Percentiles rank a stretch among this genome's conserved stretches.
These are phyloP conservation scores for Lagenaria siceraria DNA, from an alignment of 306 rosid genomes.

Conservation along the genomic window DNA sequence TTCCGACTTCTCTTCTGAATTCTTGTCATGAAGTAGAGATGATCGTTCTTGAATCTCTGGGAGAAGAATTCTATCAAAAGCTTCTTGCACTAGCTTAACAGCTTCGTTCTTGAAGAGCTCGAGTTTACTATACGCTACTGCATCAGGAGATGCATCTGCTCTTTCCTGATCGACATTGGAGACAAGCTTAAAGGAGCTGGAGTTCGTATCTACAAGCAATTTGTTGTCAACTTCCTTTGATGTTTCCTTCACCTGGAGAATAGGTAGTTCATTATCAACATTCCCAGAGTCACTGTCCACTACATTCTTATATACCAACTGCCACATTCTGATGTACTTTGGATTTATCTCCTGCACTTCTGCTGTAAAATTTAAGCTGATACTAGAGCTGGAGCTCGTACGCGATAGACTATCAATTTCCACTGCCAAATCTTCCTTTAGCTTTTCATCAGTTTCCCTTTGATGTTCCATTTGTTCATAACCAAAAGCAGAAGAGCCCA, in stretches of 20 bases:
- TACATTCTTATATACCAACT: conserved; percentile 67
- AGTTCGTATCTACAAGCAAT: conserved; percentile 14
- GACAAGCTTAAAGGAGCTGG: conserved; percentile 9
- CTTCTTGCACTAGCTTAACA: conserved; percentile 63
- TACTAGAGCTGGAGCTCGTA: conserved; percentile 3
- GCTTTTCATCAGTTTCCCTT: conserved; percentile 1
- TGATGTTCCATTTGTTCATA: conserved; percentile 16
- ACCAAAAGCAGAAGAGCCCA: conserved; percentile 17
- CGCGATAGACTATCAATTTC: conserved; percentile 8
- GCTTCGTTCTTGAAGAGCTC: conserved; percentile 26
- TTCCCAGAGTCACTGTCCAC: conserved; percentile 21
- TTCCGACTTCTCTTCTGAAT: conserved; percentile 16
- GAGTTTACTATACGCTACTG: conserved; percentile 4
- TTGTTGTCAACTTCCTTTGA: conserved; percentile 12
- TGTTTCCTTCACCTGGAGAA: conserved; percentile 22
- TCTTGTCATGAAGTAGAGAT: conserved; percentile 11
- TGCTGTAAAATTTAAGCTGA: conserved; percentile 10
- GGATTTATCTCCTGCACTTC: conserved; percentile 30
- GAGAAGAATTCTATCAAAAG: conserved; percentile 77
- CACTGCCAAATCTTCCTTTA: conserved; percentile 11
- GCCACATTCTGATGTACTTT: conserved; percentile 60
- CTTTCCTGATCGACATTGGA: conserved; percentile 17
- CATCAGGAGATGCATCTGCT: conserved; percentile 15
- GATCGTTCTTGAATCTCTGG: conserved; percentile 42
- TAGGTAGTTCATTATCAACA: conserved; percentile 19